phyloP scores from a whole-genome alignment of 345 rosid genomes.

The Luvunga scandens region DNA sequence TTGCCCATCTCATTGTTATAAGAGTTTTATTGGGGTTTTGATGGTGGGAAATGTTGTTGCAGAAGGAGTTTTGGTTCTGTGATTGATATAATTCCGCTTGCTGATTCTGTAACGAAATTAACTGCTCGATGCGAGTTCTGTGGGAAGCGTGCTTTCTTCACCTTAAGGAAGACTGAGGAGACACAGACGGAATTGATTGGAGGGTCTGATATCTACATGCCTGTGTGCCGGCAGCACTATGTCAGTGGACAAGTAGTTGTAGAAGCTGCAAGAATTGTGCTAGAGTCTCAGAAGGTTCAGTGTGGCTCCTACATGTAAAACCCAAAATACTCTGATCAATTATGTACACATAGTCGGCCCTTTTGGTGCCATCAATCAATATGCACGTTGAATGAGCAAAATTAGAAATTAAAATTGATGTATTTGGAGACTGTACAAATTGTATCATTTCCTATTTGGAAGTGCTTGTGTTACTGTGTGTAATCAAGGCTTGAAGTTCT shows the following conservation, averaged over 20 bases:
- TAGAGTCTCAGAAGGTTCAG: constrained; percentile 44
- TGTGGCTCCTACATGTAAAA: constrained; percentile 14
- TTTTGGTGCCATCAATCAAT: background rate
- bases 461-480: background rate
- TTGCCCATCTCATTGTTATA: background rate
- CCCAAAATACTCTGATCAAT: background rate
- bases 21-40: background rate
- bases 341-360: background rate
- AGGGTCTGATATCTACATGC: constrained; percentile 82
- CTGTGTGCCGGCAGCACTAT: constrained; percentile 78
- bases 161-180: constrained; percentile 76
- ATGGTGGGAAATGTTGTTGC: constrained; percentile 15
- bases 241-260: constrained; percentile 64
- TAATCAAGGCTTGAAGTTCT: background rate
- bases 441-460: background rate
- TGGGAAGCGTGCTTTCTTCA: constrained; percentile 67
- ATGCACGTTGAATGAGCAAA: background rate
- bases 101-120: constrained; percentile 81
- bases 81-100: constrained; percentile 71
- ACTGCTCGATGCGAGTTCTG: constrained; percentile 77
- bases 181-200: constrained; percentile 65
- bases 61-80: constrained; percentile 86
- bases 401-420: background rate
- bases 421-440: background rate
- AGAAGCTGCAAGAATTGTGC: constrained; percentile 62